Conservation (phyloP, 345 rosid genomes). For the Heritiera fomes region DNA sequence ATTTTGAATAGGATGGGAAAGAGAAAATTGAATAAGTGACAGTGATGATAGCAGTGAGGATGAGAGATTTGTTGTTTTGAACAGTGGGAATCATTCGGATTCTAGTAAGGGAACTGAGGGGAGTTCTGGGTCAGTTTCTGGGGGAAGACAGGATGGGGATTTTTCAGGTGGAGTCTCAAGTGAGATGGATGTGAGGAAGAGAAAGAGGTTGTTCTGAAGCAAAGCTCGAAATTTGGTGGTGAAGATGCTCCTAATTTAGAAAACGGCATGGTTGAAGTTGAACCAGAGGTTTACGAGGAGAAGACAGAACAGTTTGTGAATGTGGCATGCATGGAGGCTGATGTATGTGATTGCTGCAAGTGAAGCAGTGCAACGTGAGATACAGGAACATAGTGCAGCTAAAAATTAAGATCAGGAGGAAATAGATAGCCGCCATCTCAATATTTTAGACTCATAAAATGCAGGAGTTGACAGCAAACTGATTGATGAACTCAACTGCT, state of each 20-base stretch:
- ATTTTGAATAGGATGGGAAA: constrained; percentile 58
- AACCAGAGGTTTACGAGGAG: constrained; percentile 30
- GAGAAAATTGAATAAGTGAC: constrained; percentile 64
- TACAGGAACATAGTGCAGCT: constrained; percentile 26
- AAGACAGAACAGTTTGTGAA: constrained; percentile 14
- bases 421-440: constrained; percentile 18
- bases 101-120: constrained; percentile 52
- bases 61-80: constrained; percentile 61
- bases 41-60: constrained; percentile 54
- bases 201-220: constrained; percentile 35
- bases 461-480: constrained; percentile 21
- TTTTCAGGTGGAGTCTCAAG: constrained; percentile 42
- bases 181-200: constrained; percentile 67
- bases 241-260: constrained; percentile 23
- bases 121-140: constrained; percentile 59
- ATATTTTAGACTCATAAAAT: constrained; percentile 21
- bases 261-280: constrained; percentile 23
- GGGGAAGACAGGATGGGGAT: constrained; percentile 41
- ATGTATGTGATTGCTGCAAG: constrained; percentile 25
- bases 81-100: constrained; percentile 41
- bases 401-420: constrained; percentile 23
- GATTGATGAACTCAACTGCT: constrained; percentile 26
- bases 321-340: constrained; percentile 24
- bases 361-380: constrained; percentile 31
- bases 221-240: constrained; percentile 26